A percentile compares a stretch with the other conserved stretches of the same genome.
Conservation (phyloP, 2,329 filamentous ascomycete genomes). For the Ceratocystis colombiana region DNA sequence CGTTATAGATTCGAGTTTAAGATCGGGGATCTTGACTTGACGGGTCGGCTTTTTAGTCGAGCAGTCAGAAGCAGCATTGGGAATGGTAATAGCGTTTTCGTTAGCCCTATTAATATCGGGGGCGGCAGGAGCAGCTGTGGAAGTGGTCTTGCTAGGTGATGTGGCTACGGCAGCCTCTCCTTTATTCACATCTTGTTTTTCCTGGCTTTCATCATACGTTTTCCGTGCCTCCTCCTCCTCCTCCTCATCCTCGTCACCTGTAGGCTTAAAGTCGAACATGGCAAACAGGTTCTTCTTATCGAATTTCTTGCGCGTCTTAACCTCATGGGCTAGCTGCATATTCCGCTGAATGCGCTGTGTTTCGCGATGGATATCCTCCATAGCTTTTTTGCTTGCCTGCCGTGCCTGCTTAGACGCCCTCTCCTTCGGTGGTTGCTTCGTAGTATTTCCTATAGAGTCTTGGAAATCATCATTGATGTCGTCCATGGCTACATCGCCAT, state of each 20-base stretch:
- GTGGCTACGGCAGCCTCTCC: background rate
- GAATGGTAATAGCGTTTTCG: slow-evolving; percentile 30
- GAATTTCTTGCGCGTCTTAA: slow-evolving; percentile 84
- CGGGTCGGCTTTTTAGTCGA: slow-evolving; percentile 22
- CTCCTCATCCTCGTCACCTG: slow-evolving; percentile 30
- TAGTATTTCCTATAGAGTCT: slow-evolving; percentile 31
- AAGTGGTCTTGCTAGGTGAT: slow-evolving; percentile 7
- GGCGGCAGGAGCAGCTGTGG: slow-evolving; percentile 21
- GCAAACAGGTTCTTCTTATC: slow-evolving; percentile 73
- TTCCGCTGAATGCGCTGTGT: slow-evolving; percentile 83
- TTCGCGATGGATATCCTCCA: slow-evolving; percentile 91
- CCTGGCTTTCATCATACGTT: slow-evolving; percentile 27
- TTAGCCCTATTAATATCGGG: slow-evolving; percentile 15
- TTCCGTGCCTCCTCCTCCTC: slow-evolving; percentile 25
- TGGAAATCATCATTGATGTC: slow-evolving; percentile 44
- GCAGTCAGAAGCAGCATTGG: slow-evolving; percentile 28
- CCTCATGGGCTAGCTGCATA: slow-evolving; percentile 83
- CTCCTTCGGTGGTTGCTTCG: slow-evolving; percentile 47
- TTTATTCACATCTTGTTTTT: slow-evolving; percentile 16
- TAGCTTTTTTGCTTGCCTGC: slow-evolving; percentile 86
- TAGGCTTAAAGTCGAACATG: slow-evolving; percentile 63
- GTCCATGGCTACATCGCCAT: slow-evolving; percentile 29
- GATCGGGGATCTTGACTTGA: slow-evolving; percentile 30
- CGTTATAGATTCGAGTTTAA: slow-evolving; percentile 29
- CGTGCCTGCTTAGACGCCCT: slow-evolving; percentile 60